These are phyloP conservation scores for Linanthus parryae DNA, from an alignment of 148 eudicot species.

Conservation along the genomic window DNA sequence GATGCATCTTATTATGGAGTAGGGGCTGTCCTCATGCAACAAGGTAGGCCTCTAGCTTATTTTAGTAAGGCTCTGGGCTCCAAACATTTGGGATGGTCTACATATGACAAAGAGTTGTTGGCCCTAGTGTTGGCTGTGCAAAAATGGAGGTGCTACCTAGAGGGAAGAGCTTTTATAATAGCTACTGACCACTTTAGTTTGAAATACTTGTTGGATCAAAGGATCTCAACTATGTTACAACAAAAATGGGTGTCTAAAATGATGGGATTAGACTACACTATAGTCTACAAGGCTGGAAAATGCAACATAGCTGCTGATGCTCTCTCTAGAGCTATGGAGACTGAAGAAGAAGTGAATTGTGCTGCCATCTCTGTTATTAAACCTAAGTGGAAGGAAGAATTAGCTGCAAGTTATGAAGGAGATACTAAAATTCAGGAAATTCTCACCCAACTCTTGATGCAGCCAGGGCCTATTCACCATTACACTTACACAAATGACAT, in stretches of 20 bases:
- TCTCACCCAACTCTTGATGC: neutral
- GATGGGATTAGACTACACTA: neutral
- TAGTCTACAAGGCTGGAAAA: neutral
- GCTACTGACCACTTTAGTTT: too few relatives aligned
- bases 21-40: neutral
- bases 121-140: too few relatives aligned
- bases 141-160: too few relatives aligned
- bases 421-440: neutral
- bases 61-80: neutral
- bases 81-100: neutral
- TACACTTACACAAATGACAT: neutral
- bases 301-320: neutral
- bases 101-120: conserved; percentile 2
- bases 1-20: neutral
- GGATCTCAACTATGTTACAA: too few relatives aligned
- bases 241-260: neutral
- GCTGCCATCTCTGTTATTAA: neutral
- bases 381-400: neutral
- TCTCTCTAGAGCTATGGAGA: neutral
- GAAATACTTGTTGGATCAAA: too few relatives aligned
- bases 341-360: neutral
- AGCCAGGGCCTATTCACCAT: neutral
- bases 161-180: too few relatives aligned
- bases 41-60: neutral
- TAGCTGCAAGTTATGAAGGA: neutral